phyloP scores from a whole-genome alignment of 805 yeast species.

The Blastobotrys attinorum region DNA sequence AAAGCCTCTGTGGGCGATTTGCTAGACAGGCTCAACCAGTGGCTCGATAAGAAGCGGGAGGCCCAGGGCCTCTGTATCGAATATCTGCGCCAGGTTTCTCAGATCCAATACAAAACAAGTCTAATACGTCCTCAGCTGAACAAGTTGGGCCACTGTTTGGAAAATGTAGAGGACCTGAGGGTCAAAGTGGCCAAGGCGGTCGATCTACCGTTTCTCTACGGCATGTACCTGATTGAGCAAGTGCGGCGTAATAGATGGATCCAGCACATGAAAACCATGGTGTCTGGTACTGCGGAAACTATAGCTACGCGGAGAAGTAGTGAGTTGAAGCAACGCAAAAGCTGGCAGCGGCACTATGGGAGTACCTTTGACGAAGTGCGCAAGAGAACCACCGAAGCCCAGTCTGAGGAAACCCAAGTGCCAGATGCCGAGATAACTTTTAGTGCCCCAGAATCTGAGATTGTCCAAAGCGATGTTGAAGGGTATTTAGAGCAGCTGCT shows the following conservation, averaged over 20 bases:
- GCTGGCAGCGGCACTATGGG: slow-evolving; percentile 62
- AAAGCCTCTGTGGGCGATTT: slow-evolving; percentile 18
- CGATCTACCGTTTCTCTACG: slow-evolving; percentile 32
- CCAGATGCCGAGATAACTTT: not conserved
- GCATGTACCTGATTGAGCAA: slow-evolving; percentile 29
- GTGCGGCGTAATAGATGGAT: slow-evolving; percentile 28
- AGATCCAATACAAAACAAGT: slow-evolving; percentile 24
- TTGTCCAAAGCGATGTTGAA: slow-evolving; percentile 11
- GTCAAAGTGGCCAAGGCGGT: slow-evolving; percentile 27
- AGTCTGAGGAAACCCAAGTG: not conserved
- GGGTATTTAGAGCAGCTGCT: slow-evolving; percentile 20
- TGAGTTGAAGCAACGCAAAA: slow-evolving; percentile 46
- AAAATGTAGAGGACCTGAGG: slow-evolving; percentile 23
- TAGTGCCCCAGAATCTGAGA: slow-evolving; percentile 15
- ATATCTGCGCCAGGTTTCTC: slow-evolving; percentile 17
- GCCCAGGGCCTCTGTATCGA: slow-evolving; percentile 5
- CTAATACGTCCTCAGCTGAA: slow-evolving; percentile 23
- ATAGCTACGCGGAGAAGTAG: slow-evolving; percentile 48
- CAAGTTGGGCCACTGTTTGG: slow-evolving; percentile 18
- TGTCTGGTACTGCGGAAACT: slow-evolving; percentile 38
- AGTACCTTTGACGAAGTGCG: slow-evolving; percentile 1
- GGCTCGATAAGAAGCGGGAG: slow-evolving; percentile 3
- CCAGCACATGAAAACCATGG: slow-evolving; percentile 13
- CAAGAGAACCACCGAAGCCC: not conserved
- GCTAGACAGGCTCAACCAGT: slow-evolving; percentile 10